Conservation (phyloP, 208 protist genomes). For the Acanthamoeba healyi region DNA sequence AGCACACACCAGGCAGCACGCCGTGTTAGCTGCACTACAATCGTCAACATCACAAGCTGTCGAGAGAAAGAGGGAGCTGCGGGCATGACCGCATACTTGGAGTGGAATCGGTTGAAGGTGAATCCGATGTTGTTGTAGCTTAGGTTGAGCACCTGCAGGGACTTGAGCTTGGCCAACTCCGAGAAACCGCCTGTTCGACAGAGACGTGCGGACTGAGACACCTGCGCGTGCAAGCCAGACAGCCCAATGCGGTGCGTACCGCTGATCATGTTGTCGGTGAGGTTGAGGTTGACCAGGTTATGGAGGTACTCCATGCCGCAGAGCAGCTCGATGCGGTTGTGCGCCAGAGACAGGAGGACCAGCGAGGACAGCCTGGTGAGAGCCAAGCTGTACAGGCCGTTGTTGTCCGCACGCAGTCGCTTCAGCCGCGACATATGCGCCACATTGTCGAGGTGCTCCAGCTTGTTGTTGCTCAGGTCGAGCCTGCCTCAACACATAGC, state of each 20-base stretch:
- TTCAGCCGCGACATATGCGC: background rate
- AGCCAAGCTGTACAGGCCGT: background rate
- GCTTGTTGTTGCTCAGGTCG: background rate
- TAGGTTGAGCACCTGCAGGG: slow-evolving; percentile 13
- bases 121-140: background rate
- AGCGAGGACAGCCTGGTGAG: background rate
- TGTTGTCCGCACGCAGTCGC: background rate
- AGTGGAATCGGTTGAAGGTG: background rate
- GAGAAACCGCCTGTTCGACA: background rate
- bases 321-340: background rate
- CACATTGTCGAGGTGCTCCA: background rate
- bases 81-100: background rate
- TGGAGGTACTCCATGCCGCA: background rate
- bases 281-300: slow-evolving; percentile 19
- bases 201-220: background rate
- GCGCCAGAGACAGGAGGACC: background rate
- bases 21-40: no score
- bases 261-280: background rate
- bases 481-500: background rate
- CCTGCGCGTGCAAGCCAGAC: background rate
- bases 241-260: background rate
- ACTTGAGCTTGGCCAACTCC: background rate
- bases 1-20: no score
- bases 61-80: no score
- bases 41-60: no score